Conservation (phyloP, 306 rosid genomes). For the Lathyrus aphaca region DNA sequence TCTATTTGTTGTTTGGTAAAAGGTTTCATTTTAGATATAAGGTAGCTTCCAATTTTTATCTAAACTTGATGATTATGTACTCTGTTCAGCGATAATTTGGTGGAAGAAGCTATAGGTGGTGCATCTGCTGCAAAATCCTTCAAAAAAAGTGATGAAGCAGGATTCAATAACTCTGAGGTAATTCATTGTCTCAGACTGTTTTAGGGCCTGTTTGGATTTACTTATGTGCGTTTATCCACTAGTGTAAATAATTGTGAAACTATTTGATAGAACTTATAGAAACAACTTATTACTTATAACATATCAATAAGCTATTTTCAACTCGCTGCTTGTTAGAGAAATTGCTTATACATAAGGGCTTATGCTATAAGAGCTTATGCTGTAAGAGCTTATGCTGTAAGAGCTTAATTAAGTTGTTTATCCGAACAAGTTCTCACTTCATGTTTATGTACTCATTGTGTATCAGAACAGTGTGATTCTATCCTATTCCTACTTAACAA, state of each 20-base stretch:
- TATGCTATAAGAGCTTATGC: neutral
- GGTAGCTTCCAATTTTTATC: slow-evolving; percentile 24
- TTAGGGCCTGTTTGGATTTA: neutral
- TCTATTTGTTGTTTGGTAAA: slow-evolving; percentile 4
- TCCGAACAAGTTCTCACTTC: neutral
- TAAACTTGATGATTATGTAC: slow-evolving; percentile 41
- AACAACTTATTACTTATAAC: neutral
- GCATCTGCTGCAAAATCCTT: slow-evolving; percentile 58
- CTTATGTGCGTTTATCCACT: neutral
- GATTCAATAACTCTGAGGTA: slow-evolving; percentile 75
- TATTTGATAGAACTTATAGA: neutral
- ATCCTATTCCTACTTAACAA: slow-evolving; percentile 1
- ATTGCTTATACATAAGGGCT: neutral
- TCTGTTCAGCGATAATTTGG: slow-evolving; percentile 68
- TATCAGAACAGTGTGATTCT: slow-evolving; percentile 12
- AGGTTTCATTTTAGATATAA: slow-evolving; percentile 18
- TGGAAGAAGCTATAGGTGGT: slow-evolving; percentile 85
- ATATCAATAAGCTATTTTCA: neutral
- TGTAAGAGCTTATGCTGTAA: neutral
- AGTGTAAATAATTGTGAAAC: neutral
- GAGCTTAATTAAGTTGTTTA: neutral
- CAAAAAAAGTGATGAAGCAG: slow-evolving; percentile 59
- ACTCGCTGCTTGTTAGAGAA: neutral
- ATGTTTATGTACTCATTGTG: slow-evolving; percentile 9
- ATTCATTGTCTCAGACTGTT: slow-evolving; percentile 14